These are phyloP conservation scores for Skeletonema costatum DNA, from an alignment of 108 stramenopile species.

Conservation along the genomic window DNA sequence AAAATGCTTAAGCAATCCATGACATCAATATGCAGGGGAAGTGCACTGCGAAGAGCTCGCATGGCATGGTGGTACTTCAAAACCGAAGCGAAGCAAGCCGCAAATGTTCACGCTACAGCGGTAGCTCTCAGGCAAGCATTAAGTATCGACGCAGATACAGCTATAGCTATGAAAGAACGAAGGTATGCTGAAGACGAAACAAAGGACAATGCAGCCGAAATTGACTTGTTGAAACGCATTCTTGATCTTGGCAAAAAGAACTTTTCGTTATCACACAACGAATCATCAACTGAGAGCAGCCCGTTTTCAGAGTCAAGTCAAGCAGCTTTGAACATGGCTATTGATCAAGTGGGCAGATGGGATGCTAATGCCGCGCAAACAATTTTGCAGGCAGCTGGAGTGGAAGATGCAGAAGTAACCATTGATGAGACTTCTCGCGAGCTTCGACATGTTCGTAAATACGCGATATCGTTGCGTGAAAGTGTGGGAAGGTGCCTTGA, in stretches of 20 bases:
- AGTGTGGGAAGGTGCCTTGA: conserved; percentile 65
- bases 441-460: conserved; percentile 70
- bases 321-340: conserved; percentile 46
- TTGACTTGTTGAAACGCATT: conserved; percentile 66
- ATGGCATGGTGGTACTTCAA: conserved; percentile 81
- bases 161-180: conserved; percentile 58
- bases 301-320: background rate
- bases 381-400: conserved; percentile 79
- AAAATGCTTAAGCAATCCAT: conserved; percentile 50
- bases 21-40: conserved; percentile 62
- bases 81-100: conserved; percentile 67
- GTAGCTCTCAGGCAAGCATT: conserved; percentile 56
- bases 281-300: conserved; percentile 18
- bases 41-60: conserved; percentile 64
- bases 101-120: conserved; percentile 57
- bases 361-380: conserved; percentile 64
- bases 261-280: conserved; percentile 4
- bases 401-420: conserved; percentile 74
- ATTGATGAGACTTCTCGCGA: conserved; percentile 83
- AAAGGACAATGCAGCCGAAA: conserved; percentile 60
- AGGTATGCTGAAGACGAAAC: conserved; percentile 58
- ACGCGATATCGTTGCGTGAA: conserved; percentile 75
- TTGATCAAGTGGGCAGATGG: conserved; percentile 74
- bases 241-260: conserved; percentile 62
- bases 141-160: conserved; percentile 54